Evolutionary conservation across 129 eudicot genomes (phyloP), one percentile per base, ranked within the genome.

Genomic region (Flaveria bidentis): DNA sequence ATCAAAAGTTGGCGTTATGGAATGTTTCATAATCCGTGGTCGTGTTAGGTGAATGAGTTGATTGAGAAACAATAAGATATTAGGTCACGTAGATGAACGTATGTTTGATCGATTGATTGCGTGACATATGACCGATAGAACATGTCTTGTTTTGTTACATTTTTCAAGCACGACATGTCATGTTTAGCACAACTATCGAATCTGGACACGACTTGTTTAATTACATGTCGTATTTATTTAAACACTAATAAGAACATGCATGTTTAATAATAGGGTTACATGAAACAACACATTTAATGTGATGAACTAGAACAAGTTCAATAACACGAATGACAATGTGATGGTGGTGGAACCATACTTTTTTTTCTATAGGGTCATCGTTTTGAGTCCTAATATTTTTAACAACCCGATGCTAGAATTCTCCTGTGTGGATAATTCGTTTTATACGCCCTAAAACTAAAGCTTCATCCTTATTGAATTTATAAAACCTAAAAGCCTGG

Each of bases 1-100:
- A 33, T 76, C 73, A 33, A 2, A 60, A 74, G 30, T 51, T 45
- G 33, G 44, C 66, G 25, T 64, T 65, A 46, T 76, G 80, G 64
- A 13, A 65, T 76, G 73, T 76, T 14, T 76, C 66, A 63, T 22
- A 30, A 58, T 12, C 1, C 45, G 25, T 28, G 49, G 18, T 62
- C 42, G 3, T 20, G 33, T 45, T 39, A 20, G 64, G 50, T 51
- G 76, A 71, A n/a, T 4, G 33, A 61, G 12, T 55, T 13, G 49
- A 10, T 55, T 13, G 26, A 55, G 11, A 56, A n/a, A 6, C 28
- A 18, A 55, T 18, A 55, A 18, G 62, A 55, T 18, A 6, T 55
- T 55, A 55, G 57, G 57, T 15, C 20, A 0, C 0, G 25, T 56
- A 2, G 26, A 56, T 2, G 67, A 60, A 23, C 67, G 33, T 13